Evolutionary conservation across 208 protist species (phyloP).

Genomic region (Trypanosomatidae sp.): DNA sequence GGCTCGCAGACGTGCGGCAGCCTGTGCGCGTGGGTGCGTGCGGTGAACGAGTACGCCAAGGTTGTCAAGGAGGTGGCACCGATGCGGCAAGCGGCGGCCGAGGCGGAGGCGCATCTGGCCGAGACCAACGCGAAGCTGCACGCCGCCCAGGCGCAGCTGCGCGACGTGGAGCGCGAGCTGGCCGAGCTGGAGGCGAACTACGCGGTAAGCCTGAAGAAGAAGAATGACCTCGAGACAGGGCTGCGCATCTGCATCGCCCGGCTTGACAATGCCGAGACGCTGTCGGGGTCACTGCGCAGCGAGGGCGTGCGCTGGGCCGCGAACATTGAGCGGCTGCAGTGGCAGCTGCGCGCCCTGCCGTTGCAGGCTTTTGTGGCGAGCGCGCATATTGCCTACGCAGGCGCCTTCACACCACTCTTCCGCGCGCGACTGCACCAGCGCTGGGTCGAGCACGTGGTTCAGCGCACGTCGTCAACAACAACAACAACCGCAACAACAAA

Average conservation of each 20-base stretch:
- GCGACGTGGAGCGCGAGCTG: conserved; percentile 89
- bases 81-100: conserved; percentile 83
- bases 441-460: conserved; percentile 51
- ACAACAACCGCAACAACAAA: no score
- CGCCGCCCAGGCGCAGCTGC: conserved; percentile 80
- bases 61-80: conserved; percentile 94
- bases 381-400: conserved; percentile 92
- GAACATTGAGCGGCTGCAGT: conserved; percentile 71
- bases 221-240: conserved; percentile 84
- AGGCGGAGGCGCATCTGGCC: conserved; percentile 81
- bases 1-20: conserved; percentile 91
- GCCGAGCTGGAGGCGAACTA: conserved; percentile 77
- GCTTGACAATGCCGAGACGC: conserved; percentile 89
- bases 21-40: conserved; percentile 93
- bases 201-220: conserved; percentile 74
- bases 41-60: conserved; percentile 92
- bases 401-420: conserved; percentile 90
- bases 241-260: conserved; percentile 78
- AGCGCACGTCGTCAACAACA: neutral
- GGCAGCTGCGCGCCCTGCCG: conserved; percentile 61
- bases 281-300: conserved; percentile 88
- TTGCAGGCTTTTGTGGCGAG: conserved; percentile 92
- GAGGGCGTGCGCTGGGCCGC: conserved; percentile 92
- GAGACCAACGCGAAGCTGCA: conserved; percentile 82
- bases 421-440: conserved; percentile 68